phyloP scores from a whole-genome alignment of 78 protist genomes.

The Trichosphaerium sp. region DNA sequence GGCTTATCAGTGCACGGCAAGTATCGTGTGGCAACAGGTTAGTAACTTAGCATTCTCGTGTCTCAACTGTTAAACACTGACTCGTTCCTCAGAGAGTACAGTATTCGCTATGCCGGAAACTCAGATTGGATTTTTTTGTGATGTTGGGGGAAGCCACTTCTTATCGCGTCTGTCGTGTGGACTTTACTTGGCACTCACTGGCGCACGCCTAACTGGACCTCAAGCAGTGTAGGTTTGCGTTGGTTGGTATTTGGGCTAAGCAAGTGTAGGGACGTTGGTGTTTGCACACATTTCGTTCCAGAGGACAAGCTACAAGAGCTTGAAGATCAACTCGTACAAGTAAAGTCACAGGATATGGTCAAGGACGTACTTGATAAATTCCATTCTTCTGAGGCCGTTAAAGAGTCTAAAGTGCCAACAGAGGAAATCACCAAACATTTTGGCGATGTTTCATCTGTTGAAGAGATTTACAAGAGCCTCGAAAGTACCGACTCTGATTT shows the following conservation, averaged over 20 bases:
- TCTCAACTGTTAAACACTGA: too few relatives aligned
- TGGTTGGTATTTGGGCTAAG: neutral
- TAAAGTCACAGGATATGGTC: neutral
- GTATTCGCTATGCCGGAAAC: conserved; percentile 85
- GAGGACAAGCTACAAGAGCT: neutral
- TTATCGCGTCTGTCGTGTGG: conserved; percentile 1
- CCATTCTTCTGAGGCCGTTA: too few relatives aligned
- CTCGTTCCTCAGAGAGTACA: too few relatives aligned
- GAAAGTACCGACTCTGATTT: conserved; percentile 8
- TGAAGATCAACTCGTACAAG: neutral
- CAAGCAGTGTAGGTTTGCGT: too few relatives aligned
- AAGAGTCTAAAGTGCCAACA: too few relatives aligned
- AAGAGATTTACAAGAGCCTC: conserved; percentile 4
- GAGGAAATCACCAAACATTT: too few relatives aligned
- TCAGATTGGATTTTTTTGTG: conserved; percentile 70
- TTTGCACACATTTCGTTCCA: conserved; percentile 28
- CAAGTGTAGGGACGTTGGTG: neutral
- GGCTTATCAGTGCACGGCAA: conserved; percentile 64
- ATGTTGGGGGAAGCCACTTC: conserved; percentile 59
- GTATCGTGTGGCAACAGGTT: conserved; percentile 66
- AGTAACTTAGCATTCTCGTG: too few relatives aligned
- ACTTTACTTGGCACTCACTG: conserved; percentile 76
- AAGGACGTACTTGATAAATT: neutral
- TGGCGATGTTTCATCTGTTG: conserved; percentile 6
- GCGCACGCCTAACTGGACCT: conserved; percentile 36